These are phyloP conservation scores for Podaxis sp. DNA, from an alignment of 768 basidiomycete genomes.

Conservation along the genomic window DNA sequence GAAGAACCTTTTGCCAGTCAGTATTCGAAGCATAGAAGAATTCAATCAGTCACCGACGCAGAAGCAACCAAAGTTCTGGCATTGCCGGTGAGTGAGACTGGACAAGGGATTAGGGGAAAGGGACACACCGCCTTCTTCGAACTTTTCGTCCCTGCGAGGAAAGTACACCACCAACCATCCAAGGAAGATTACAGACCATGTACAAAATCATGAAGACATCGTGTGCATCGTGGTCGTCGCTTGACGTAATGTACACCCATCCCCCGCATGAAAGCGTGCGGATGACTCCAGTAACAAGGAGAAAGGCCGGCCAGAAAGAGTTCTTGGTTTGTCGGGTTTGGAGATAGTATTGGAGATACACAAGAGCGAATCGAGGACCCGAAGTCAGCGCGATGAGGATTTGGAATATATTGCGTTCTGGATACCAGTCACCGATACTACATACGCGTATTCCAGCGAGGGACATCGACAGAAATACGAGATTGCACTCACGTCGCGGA, in stretches of 20 bases:
- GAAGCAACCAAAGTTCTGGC: slow-evolving; percentile 52
- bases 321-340: slow-evolving; percentile 29
- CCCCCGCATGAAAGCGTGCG: slow-evolving; percentile 84
- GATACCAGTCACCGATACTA: slow-evolving; percentile 91
- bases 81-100: neutral
- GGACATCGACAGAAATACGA: neutral
- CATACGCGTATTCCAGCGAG: neutral
- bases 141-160: slow-evolving; percentile 49
- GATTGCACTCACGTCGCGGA: slow-evolving; percentile 64
- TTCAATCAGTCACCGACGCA: slow-evolving; percentile 33
- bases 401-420: slow-evolving; percentile 82
- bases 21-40: neutral
- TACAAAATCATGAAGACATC: slow-evolving; percentile 89
- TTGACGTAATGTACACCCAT: slow-evolving; percentile 90
- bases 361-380: slow-evolving; percentile 73
- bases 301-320: slow-evolving; percentile 44
- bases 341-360: slow-evolving; percentile 61
- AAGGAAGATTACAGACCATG: slow-evolving; percentile 80
- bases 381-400: slow-evolving; percentile 85
- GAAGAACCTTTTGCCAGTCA: slow-evolving; percentile 58
- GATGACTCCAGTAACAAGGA: slow-evolving; percentile 62
- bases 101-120: neutral
- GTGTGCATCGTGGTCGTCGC: slow-evolving; percentile 79
- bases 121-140: slow-evolving; percentile 51
- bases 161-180: slow-evolving; percentile 76